Evolutionary conservation across 176 grass and related monocot species (phyloP).

Genomic region (Aegilops tauschii): DNA sequence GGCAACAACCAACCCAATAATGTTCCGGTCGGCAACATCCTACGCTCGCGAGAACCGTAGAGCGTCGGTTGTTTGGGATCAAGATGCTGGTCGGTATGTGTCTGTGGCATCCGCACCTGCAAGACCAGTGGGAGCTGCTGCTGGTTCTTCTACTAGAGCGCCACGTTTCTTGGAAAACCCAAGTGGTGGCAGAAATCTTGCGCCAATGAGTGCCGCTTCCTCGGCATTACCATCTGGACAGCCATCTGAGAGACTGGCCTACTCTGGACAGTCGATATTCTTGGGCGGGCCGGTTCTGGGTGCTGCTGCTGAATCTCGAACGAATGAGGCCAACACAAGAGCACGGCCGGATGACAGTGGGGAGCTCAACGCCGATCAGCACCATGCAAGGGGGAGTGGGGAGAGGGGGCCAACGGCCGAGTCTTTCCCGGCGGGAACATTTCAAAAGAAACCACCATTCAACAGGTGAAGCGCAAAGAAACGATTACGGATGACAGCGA

Average conservation of each 20-base stretch:
- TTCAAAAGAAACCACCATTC: conserved; percentile 50
- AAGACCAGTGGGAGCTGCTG: conserved; percentile 31
- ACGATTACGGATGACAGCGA: background rate
- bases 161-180: conserved; percentile 49
- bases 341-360: conserved; percentile 26
- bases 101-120: conserved; percentile 34
- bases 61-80: conserved; percentile 91
- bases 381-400: conserved; percentile 24
- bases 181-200: conserved; percentile 38
- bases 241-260: conserved; percentile 59
- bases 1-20: conserved; percentile 42
- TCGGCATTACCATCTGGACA: conserved; percentile 29
- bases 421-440: conserved; percentile 51
- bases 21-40: conserved; percentile 76
- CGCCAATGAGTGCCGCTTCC: conserved; percentile 9
- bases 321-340: conserved; percentile 36
- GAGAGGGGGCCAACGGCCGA: conserved; percentile 28
- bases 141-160: background rate
- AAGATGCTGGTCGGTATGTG: conserved; percentile 92
- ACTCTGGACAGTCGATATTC: conserved; percentile 86
- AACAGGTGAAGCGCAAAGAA: conserved; percentile 46
- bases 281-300: conserved; percentile 89
- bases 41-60: conserved; percentile 66
- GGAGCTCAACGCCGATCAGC: conserved; percentile 22
- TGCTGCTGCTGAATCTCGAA: conserved; percentile 16